Evolutionary conservation across 2,329 filamentous ascomycete species (phyloP), one percentile per base, ranked within the genome.

Genomic region (Penicillium nordicum): DNA sequence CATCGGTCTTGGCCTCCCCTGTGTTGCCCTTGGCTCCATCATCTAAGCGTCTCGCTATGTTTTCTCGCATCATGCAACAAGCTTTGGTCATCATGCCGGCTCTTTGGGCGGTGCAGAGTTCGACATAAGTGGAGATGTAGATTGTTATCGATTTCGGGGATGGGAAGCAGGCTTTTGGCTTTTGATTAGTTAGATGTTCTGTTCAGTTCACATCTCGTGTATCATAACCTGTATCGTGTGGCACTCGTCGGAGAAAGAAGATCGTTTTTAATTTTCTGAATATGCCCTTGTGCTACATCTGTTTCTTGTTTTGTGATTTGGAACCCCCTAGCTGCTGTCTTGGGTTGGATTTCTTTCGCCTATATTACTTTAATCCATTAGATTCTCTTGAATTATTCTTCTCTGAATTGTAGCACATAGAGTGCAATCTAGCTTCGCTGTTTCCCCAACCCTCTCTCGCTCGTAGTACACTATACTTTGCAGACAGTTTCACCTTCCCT

Each of bases 21-120:
- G 74, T 64, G 55, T 75, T 65, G 72, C 73, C 48, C 66, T 75
- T 50, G 71, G 72, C 57, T 69, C 72, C 50, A 65, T 74, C 61
- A 44, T 76, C 61, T 76, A 75, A 74, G 64, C 56, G 55, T 40
- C 57, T 45, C 50, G 16, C 34, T 51, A 36, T 49, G 49, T 44
- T 54, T 55, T 56, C 51, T 56, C 46, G 50, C 57, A 53, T 51
- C 53, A 16, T 45, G 58, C 60, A 45, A 59, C 50, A 58, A 56
- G 57, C 57, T 58, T 10, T 53, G 55, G 58, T 34, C 29, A 27
- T 50, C 25, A 32, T 30, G 43, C 25, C 38, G 21, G 42, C 34
- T 30, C 48, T 57, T 43, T 44, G 54, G 57, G 23, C 49, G 37
- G 38, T 29, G 14, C 11, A 10, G 18, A 53, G 9, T 30, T 48